phyloP scores from a whole-genome alignment of 495 filamentous ascomycete species.

The Podospora anserina region DNA sequence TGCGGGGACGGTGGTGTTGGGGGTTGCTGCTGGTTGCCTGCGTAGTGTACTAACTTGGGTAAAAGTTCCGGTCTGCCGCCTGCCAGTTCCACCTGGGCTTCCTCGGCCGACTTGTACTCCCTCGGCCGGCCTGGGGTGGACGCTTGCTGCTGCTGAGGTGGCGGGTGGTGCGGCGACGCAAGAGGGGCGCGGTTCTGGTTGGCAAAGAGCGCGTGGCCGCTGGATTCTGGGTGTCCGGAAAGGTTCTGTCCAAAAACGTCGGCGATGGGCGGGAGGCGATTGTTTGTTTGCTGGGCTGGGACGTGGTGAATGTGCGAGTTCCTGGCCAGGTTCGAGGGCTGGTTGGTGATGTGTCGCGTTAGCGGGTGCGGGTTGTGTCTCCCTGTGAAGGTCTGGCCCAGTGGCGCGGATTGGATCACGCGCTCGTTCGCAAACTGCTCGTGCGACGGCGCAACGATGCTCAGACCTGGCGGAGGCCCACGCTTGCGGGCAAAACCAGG shows the following conservation, averaged over 20 bases:
- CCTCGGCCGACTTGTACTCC: slow-evolving; percentile 93
- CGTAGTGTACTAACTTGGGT: slow-evolving; percentile 92
- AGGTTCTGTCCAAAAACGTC: slow-evolving; percentile 88
- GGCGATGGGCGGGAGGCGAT: slow-evolving; percentile 88
- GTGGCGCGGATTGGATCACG: slow-evolving; percentile 92
- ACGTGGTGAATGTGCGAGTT: slow-evolving; percentile 91
- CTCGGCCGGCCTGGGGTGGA: slow-evolving; percentile 59
- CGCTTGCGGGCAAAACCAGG: slow-evolving; percentile 62
- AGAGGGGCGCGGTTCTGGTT: slow-evolving; percentile 49
- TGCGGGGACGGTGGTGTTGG: slow-evolving; percentile 87
- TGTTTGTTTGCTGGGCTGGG: slow-evolving; percentile 82
- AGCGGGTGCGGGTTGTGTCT: slow-evolving; percentile 76
- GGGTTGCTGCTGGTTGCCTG: slow-evolving; percentile 71
- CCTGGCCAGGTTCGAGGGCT: slow-evolving; percentile 78
- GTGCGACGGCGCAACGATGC: slow-evolving; percentile 94
- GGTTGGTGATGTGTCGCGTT: slow-evolving; percentile 78
- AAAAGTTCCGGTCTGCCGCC: slow-evolving; percentile 88
- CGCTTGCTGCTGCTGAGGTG: slow-evolving; percentile 38
- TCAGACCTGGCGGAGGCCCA: slow-evolving; percentile 84
- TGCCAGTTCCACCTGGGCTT: slow-evolving; percentile 83
- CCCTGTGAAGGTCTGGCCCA: slow-evolving; percentile 95
- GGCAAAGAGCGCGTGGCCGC: slow-evolving; percentile 58
- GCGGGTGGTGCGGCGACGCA: slow-evolving; percentile 68
- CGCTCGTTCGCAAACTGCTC: slow-evolving; percentile 92
- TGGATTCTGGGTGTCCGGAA: slow-evolving; percentile 66